Base-by-base conservation (phyloP, 2,329 filamentous ascomycete genomes). In the Beauveria caledonica region DNA sequence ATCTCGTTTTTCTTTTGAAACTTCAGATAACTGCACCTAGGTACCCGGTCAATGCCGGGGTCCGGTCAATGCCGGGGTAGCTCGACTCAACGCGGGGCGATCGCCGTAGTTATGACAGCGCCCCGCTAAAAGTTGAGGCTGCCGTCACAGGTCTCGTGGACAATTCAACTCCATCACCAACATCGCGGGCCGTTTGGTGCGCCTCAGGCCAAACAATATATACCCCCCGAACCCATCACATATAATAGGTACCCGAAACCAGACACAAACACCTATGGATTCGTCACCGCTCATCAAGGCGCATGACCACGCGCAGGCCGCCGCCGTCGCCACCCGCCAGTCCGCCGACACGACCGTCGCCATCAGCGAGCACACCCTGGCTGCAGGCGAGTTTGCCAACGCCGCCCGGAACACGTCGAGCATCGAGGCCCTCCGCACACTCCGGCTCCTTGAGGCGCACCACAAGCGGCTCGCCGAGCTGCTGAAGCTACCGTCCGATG, bases 231-330 rank as follows among this genome's bases (percentile, higher is more conserved):
- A 15, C 5, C 33, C 33, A 36, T 36, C 33, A 36, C 11, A 15
- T 13, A 15, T 36, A 5, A 36, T 36, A n/a, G n/a, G n/a, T n/a
- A 15, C 13, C 15, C 27, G 17, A 33, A 45, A 45, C 25, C 27
- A 29, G n/a, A n/a, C 11, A 59, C 10, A 21, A 36, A 59, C 21
- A 27, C 23, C 29, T 54, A 76, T 76, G 74, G 74, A 76, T 39
- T 68, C 69, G 3, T 73, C 74, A 9, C 72, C 74, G 39, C 66
- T 76, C 54, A 65, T 70, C 42, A 71, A 93, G 85, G 93, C 92
- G 64, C 90, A 96, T 74, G 88, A 93, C 66, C 92, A 97, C 76
- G 92, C 91, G 55, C 86, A 87, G 68, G 92, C 90, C 68, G 92
- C 90, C 68, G 92, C 93, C 48, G 86, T 90, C 25, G 80, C 86